Base-by-base conservation (phyloP, 1,284 basidiomycete species). In the Microbotryum silenes-acaulis region DNA sequence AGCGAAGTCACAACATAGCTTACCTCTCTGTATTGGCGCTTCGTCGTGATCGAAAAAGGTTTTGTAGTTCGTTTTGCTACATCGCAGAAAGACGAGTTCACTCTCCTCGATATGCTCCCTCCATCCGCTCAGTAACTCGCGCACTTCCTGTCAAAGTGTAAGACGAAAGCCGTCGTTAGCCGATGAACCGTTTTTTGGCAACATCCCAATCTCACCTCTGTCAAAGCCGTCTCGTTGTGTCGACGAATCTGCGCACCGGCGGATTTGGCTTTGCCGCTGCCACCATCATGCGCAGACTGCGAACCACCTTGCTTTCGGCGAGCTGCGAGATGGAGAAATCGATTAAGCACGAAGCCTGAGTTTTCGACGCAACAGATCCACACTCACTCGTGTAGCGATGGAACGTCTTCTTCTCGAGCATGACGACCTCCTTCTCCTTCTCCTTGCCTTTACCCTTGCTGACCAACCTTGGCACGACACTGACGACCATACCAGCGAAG, bases 271-370 rank as follows among this genome's bases (percentile, higher is more conserved):
- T 85, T 84, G 8, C 89, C 90, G 75, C 94, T 94, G 4, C 90
- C 82, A 60, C 92, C 90, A 75, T 99, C 96, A 71, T 97, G 96
- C 3, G 88, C 72, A 1, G 86, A 86, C 76, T 99, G 96, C 0
- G 89, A 88, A 0, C 96, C 96, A 75, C 96, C 96, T 79, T 99
- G 96, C 76, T 98, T 98, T 68, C 89, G 82, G 69, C 96, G 88
- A 47, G 96, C 91, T 96, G 61, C 2, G 6, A 1, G 12, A 18
- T 16, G 4, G 37, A 1, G 2, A 51, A 3, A 6, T 4, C 14
- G 46, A 21, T 31, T 16, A 23, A 60, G 29, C 37, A 42, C 16
- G 16, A 42, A 42, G 10, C 37, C 2, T 3, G 12, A 52, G 20
- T 77, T 83, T 63, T 63, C 8, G 12, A 33, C 9, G 6, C 37